These are phyloP conservation scores for Rhodamnia argentea DNA, from an alignment of 345 rosid species.

Conservation along the genomic window DNA sequence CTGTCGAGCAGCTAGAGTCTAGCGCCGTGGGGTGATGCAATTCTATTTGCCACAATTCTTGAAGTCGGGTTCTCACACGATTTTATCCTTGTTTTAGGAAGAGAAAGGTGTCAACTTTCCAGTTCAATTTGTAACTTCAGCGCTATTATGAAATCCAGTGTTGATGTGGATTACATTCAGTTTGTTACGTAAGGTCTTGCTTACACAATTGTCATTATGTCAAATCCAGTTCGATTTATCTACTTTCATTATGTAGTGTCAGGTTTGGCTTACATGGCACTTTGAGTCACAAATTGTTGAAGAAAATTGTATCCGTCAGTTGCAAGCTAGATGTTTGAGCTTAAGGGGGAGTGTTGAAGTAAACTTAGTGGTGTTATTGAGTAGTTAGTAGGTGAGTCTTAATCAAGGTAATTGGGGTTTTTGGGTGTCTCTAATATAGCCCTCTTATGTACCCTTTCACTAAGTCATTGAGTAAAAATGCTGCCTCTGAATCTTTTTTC, in stretches of 20 bases:
- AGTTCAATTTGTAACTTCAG: background rate
- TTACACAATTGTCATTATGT: background rate
- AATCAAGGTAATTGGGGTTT: background rate
- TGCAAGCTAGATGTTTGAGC: background rate
- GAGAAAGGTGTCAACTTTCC: background rate
- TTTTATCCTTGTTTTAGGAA: background rate
- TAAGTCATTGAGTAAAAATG: background rate
- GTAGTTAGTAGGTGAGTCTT: background rate
- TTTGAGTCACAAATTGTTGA: background rate
- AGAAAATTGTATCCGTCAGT: background rate
- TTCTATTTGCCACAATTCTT: background rate
- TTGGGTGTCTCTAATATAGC: background rate
- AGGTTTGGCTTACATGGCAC: background rate
- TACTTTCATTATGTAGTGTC: background rate
- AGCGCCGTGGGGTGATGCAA: background rate
- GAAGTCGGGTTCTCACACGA: background rate
- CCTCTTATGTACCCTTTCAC: background rate
- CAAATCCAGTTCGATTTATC: background rate
- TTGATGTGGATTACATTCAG: background rate
- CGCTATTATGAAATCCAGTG: background rate
- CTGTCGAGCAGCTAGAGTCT: background rate
- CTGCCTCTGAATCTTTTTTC: background rate
- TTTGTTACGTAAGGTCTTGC: background rate
- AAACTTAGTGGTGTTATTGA: background rate
- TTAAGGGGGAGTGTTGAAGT: background rate